Evolutionary conservation across 441 rosid species (phyloP), one percentile per base, ranked within the genome.

Genomic region (Euphorbia schlechtendalii): DNA sequence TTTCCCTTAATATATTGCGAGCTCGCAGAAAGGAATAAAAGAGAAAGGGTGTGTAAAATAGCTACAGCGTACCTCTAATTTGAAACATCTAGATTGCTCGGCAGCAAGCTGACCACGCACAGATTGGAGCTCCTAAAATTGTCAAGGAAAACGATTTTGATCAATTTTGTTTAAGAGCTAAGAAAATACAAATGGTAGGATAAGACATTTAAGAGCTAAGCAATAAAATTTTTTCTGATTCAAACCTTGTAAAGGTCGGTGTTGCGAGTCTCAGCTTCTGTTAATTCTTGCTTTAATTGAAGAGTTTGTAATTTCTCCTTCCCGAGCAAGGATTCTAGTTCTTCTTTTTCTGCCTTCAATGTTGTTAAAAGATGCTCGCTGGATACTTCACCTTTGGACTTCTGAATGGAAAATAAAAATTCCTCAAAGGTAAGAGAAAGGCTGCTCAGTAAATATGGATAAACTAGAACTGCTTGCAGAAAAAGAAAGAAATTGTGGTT

Each of bases 81-180:
- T 90, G 80, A 93, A 93, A 78, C 97, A 86, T 71, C 99, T 82
- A 3, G 99, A 90, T 78, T 93, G 99, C 78, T 93, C 99, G 1
- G 91, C 78, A 32, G 95, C 97, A 74, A 93, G 97, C 76, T 88
- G 96, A 61, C 96, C 80, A 40, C 99, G 96, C 43, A 84, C 88
- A 25, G 96, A 88, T 74, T 93, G 99, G 72, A 90, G 99, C 77
- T 88, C 99, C 99, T 93, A 71, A 66, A 65, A 58, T n/a, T 32
- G 22, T 25, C 52, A 67, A 69, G 34, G 53, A 60, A 61, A 66
- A 15, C 27, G 0, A 46, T 13, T 56, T 56, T 56, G 57, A 28
- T 57, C 13, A 66, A 43, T 27, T 22, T 28, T 15, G 8, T 54
- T 54, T 25, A 0, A 24, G 12, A 17, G 25, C 22, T 10, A 12